These are phyloP conservation scores for Entelexis paramagnoliae DNA, from an alignment of 1,139 yeast species.

Conservation along the genomic window DNA sequence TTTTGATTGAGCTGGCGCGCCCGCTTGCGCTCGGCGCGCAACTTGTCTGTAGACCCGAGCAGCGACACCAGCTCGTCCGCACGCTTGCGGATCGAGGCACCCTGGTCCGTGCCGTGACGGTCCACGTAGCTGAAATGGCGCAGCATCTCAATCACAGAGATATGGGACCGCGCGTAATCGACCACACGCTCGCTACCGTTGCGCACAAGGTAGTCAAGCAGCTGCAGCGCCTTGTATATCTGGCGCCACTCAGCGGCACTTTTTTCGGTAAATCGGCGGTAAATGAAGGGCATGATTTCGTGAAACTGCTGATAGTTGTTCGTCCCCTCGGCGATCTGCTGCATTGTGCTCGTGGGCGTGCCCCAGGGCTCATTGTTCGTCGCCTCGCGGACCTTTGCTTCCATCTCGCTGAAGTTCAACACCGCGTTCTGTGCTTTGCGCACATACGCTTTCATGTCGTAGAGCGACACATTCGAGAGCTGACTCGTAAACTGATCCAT, in stretches of 20 bases:
- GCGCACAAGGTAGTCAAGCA: constrained; percentile 79
- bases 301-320: constrained; percentile 45
- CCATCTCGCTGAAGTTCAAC: constrained; percentile 89
- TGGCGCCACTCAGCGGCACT: constrained; percentile 98
- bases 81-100: constrained; percentile 86
- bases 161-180: constrained; percentile 82
- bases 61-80: constrained; percentile 65
- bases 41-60: constrained; percentile 63
- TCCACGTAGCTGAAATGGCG: constrained; percentile 91
- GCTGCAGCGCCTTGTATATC: constrained; percentile 83
- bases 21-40: constrained; percentile 78
- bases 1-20: constrained; percentile 60
- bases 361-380: constrained; percentile 99
- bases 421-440: constrained; percentile 96
- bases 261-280: constrained; percentile 76
- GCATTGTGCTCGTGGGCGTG: constrained; percentile 86
- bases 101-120: constrained; percentile 91
- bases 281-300: constrained; percentile 40
- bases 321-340: constrained; percentile 87
- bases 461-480: constrained; percentile 70
- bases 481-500: constrained; percentile 66
- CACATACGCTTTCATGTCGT: constrained; percentile 94
- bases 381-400: constrained; percentile 92
- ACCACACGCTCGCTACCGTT: constrained; percentile 92
- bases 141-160: constrained; percentile 75